Evolutionary conservation across 129 eudicot genomes (phyloP).

Genomic region (Pittosporum tobira): DNA sequence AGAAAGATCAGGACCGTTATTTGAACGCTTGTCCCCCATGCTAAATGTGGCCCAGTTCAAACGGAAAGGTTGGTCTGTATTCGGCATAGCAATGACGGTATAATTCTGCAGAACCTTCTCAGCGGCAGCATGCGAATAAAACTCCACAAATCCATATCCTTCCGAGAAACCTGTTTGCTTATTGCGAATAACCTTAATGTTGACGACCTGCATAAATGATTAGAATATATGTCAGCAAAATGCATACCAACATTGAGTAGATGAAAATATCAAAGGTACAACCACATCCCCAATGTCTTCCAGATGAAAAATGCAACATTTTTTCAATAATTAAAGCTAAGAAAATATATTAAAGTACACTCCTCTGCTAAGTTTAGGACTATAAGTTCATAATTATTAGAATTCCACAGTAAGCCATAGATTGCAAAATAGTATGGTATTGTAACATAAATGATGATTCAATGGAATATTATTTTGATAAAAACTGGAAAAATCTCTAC

Average conservation of each 20-base stretch:
- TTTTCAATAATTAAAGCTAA: neutral
- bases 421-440: too few species aligned
- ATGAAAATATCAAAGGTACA: neutral
- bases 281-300: neutral
- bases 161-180: conserved; percentile 80
- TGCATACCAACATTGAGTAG: neutral
- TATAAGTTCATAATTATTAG: too few species aligned
- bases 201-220: conserved; percentile 41
- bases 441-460: too few species aligned
- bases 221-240: neutral
- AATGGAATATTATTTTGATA: too few species aligned
- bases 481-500: too few species aligned
- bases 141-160: conserved; percentile 90
- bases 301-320: neutral
- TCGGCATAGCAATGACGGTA: conserved; percentile 57
- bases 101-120: conserved; percentile 69
- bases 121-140: conserved; percentile 60
- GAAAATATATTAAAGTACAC: too few species aligned
- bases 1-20: conserved; percentile 77
- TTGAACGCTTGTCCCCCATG: conserved; percentile 81
- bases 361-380: too few species aligned
- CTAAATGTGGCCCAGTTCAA: conserved; percentile 93
- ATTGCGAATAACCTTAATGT: conserved; percentile 79
- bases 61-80: conserved; percentile 69
- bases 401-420: too few species aligned